Conservation (phyloP, 495 filamentous ascomycete genomes). For the Daldinia bambusicola region DNA sequence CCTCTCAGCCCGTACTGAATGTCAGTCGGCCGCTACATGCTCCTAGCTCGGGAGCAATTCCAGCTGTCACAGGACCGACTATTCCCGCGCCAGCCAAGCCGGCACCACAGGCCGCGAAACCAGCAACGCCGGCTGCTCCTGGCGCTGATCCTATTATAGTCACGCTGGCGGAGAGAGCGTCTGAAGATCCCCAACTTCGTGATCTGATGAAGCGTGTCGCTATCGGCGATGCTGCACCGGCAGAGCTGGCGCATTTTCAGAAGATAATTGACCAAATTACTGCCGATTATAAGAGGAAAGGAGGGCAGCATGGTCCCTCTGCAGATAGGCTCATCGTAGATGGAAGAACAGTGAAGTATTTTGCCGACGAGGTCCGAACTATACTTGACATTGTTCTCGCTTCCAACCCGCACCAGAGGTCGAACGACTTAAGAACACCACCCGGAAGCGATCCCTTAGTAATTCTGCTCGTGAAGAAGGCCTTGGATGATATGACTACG, state of each 20-base stretch:
- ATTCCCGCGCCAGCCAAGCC: conserved; percentile 38
- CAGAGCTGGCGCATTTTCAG: conserved; percentile 89
- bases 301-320: conserved; percentile 53
- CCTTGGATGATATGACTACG: conserved; percentile 53
- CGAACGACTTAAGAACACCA: conserved; percentile 53
- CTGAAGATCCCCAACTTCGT: conserved; percentile 86
- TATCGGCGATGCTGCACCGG: conserved; percentile 79
- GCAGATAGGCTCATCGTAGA: conserved; percentile 58
- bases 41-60: conserved; percentile 25
- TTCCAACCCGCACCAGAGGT: conserved; percentile 59
- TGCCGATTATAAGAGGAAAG: conserved; percentile 59
- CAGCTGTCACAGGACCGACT: conserved; percentile 28
- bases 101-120: conserved; percentile 43
- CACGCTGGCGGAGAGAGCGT: conserved; percentile 86
- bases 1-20: conserved; percentile 36
- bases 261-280: conserved; percentile 92
- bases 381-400: conserved; percentile 59
- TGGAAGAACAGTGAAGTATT: conserved; percentile 57
- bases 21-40: conserved; percentile 37
- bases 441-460: conserved; percentile 55
- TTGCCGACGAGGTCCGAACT: conserved; percentile 59
- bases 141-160: conserved; percentile 89
- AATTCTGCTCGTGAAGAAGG: conserved; percentile 55
- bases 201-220: conserved; percentile 97
- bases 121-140: conserved; percentile 39